These are phyloP conservation scores for Xylaria digitata DNA, from an alignment of 2,329 filamentous ascomycete genomes.

Conservation along the genomic window DNA sequence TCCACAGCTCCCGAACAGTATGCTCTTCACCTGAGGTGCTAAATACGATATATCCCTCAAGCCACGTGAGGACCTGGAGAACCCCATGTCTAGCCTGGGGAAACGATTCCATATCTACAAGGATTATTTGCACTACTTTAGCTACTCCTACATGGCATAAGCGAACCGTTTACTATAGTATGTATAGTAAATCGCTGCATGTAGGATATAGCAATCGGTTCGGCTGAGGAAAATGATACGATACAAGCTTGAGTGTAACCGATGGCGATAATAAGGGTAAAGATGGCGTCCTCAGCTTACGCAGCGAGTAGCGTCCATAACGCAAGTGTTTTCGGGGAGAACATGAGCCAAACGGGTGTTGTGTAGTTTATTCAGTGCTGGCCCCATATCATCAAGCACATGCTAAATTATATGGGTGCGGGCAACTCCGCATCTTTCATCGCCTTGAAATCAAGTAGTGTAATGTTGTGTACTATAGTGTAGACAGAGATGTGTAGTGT, in stretches of 20 bases:
- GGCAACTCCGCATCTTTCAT: slow-evolving; percentile 1
- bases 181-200: background rate
- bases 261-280: too few relatives aligned
- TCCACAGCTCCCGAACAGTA: background rate
- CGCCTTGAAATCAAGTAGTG: background rate
- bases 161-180: too few relatives aligned
- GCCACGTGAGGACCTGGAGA: slow-evolving; percentile 9
- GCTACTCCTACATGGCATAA: too few relatives aligned
- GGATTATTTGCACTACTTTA: too few relatives aligned
- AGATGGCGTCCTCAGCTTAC: too few relatives aligned
- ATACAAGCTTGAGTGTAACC: too few relatives aligned
- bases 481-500: too few relatives aligned
- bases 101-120: background rate
- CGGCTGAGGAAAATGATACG: too few relatives aligned
- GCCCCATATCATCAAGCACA: background rate
- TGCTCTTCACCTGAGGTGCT: background rate
- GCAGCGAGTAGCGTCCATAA: too few relatives aligned
- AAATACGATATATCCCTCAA: background rate
- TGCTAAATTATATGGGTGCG: background rate
- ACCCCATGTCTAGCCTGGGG: background rate
- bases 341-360: too few relatives aligned
- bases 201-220: background rate
- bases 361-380: background rate
- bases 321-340: too few relatives aligned
- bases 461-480: too few relatives aligned